Evolutionary conservation across 2,329 filamentous ascomycete genomes (phyloP).

Genomic region (Ascochyta fabae): DNA sequence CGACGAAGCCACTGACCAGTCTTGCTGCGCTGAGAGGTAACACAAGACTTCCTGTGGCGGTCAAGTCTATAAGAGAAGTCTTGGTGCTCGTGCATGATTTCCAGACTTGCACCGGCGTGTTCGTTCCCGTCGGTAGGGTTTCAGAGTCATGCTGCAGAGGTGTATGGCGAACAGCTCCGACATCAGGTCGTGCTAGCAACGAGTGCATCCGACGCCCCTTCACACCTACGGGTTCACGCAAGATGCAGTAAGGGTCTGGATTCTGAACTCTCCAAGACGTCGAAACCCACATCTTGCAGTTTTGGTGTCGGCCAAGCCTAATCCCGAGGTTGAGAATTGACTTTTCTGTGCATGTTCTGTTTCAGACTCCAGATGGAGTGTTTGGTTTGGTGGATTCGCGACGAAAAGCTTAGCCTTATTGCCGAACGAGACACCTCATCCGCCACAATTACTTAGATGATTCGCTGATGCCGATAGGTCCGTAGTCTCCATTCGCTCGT

Average conservation of each 20-base stretch:
- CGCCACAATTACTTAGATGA: neutral
- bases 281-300: slow-evolving; percentile 23
- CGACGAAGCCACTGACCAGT: slow-evolving; percentile 39
- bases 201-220: slow-evolving; percentile 20
- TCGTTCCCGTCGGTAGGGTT: slow-evolving; percentile 24
- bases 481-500: slow-evolving; percentile 13
- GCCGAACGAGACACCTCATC: neutral
- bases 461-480: slow-evolving; percentile 23
- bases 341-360: slow-evolving; percentile 33
- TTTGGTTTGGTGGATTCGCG: slow-evolving; percentile 35
- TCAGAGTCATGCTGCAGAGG: slow-evolving; percentile 28
- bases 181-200: slow-evolving; percentile 22
- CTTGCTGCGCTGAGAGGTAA: slow-evolving; percentile 35
- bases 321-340: slow-evolving; percentile 29
- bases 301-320: slow-evolving; percentile 33
- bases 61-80: slow-evolving; percentile 33
- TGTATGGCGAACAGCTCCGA: slow-evolving; percentile 22
- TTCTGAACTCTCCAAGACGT: slow-evolving; percentile 18
- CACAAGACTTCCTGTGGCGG: slow-evolving; percentile 20
- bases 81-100: slow-evolving; percentile 15
- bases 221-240: slow-evolving; percentile 21
- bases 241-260: slow-evolving; percentile 11
- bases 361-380: slow-evolving; percentile 34
- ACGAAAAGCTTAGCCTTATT: slow-evolving; percentile 28
- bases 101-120: slow-evolving; percentile 23